Base-by-base conservation (phyloP, 2,329 filamentous ascomycete species). In the Xylariaceae sp. region DNA sequence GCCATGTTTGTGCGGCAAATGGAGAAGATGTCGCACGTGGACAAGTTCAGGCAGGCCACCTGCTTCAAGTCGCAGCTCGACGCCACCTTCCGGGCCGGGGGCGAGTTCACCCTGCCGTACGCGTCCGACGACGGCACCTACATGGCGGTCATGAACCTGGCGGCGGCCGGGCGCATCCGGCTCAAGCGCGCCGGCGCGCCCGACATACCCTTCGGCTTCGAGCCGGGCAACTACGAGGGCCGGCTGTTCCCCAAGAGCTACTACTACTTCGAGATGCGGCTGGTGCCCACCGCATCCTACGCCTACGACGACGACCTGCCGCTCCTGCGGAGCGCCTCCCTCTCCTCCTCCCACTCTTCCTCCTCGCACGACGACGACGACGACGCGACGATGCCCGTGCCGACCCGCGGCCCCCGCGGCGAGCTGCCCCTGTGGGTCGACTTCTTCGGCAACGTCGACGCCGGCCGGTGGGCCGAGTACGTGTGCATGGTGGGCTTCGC, bases 341-440 rank as follows among this genome's bases (percentile, higher is more conserved):
- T n/a, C n/a, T n/a, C n/a, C n/a, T n/a, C n/a, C n/a, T n/a, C n/a
- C n/a, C n/a, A n/a, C n/a, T n/a, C n/a, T n/a, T n/a, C n/a, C n/a
- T n/a, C n/a, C n/a, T n/a, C n/a, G n/a, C n/a, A n/a, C n/a, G n/a
- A n/a, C n/a, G n/a, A n/a, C n/a, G n/a, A n/a, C n/a, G n/a, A n/a
- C n/a, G n/a, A n/a, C n/a, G 45, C 44, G 5, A 33, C 40, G 2
- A 49, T 55, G 17, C 62, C 63, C 2, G 59, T 75, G 1, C 71
- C 71, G 0, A 51, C 49, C 0, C 39, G 52, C 11, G 64, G 67
- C 1, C 57, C 61, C 2, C 49, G 47, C 4, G 64, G 65, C 9
- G 70, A 74, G 26, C 61, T 85, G 4, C 83, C 83, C 0, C 69
- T 85, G 33, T 89, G 83, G 83, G 72, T 76, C 33, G 79, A 82